Evolutionary conservation across 2,329 filamentous ascomycete species (phyloP).

Genomic region (Cladobotryum mycophilum): DNA sequence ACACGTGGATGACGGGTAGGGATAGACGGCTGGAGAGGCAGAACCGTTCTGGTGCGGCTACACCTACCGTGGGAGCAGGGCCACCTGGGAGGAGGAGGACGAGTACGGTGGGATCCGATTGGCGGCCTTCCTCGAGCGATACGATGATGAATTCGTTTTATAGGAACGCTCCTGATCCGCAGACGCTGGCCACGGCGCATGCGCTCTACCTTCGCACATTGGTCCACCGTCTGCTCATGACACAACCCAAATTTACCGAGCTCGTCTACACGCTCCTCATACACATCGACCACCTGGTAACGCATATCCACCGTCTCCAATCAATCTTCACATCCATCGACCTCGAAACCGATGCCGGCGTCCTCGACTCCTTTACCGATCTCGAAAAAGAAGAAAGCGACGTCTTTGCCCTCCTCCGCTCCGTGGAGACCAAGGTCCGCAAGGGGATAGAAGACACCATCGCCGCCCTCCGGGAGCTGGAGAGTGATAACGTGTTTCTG

Average conservation of each 20-base stretch:
- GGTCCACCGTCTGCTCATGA: slow-evolving; percentile 59
- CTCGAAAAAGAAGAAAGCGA: slow-evolving; percentile 66
- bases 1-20: slow-evolving; percentile 60
- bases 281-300: slow-evolving; percentile 75
- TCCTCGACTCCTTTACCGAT: slow-evolving; percentile 68
- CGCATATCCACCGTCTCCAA: slow-evolving; percentile 69
- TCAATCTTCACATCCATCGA: slow-evolving; percentile 72
- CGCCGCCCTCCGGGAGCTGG: slow-evolving; percentile 41
- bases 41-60: slow-evolving; percentile 19
- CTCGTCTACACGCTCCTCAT: slow-evolving; percentile 60
- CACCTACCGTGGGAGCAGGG: slow-evolving; percentile 13
- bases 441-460: slow-evolving; percentile 63
- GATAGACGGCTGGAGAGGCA: slow-evolving; percentile 23
- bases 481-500: slow-evolving; percentile 38
- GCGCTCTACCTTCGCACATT: slow-evolving; percentile 67
- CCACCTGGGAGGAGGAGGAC: slow-evolving; percentile 1
- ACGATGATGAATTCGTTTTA: neutral
- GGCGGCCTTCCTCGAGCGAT: slow-evolving; percentile 7
- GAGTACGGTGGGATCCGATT: neutral
- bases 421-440: slow-evolving; percentile 59
- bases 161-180: slow-evolving; percentile 60
- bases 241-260: slow-evolving; percentile 56
- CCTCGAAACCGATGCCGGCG: slow-evolving; percentile 74
- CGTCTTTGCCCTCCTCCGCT: slow-evolving; percentile 57
- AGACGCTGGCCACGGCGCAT: slow-evolving; percentile 76